Evolutionary conservation across 2,329 filamentous ascomycete genomes (phyloP).

Genomic region (Rhexocercosporidium sp.): DNA sequence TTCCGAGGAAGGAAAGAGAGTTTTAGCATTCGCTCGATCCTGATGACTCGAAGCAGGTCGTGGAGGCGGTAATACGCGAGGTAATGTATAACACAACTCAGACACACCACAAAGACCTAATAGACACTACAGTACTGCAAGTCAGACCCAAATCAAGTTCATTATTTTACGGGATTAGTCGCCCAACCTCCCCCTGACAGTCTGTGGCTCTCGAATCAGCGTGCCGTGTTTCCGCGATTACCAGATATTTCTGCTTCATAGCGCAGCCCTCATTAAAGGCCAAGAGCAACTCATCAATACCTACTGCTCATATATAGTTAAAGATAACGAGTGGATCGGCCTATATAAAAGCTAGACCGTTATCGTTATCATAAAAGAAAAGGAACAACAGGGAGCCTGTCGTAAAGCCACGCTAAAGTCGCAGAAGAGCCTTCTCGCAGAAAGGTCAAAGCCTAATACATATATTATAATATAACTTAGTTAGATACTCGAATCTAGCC

Average conservation of each 20-base stretch:
- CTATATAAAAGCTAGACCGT: conserved; percentile 16
- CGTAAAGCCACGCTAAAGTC: conserved; percentile 13
- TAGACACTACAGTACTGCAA: too few species aligned
- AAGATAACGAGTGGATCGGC: conserved; percentile 19
- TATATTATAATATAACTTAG: background rate
- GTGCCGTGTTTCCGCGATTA: conserved; percentile 22
- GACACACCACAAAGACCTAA: too few species aligned
- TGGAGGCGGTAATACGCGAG: too few species aligned
- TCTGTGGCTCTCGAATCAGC: conserved; percentile 6
- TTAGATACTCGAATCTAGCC: conserved; percentile 6
- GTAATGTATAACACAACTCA: too few species aligned
- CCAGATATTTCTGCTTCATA: conserved; percentile 20
- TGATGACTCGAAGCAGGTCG: too few species aligned
- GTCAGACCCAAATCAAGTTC: too few species aligned
- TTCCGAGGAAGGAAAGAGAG: too few species aligned
- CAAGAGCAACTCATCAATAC: conserved; percentile 17
- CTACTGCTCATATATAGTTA: conserved; percentile 19
- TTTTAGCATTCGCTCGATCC: too few species aligned
- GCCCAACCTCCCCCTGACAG: background rate
- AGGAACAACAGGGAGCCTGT: conserved; percentile 11
- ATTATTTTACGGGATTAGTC: background rate
- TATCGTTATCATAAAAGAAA: conserved; percentile 20
- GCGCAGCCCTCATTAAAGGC: conserved; percentile 15
- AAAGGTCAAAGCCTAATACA: conserved; percentile 10
- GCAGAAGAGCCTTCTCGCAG: conserved; percentile 12